Base-by-base conservation (phyloP, 2,329 filamentous ascomycete genomes). In the Ceratocystis albifundus region DNA sequence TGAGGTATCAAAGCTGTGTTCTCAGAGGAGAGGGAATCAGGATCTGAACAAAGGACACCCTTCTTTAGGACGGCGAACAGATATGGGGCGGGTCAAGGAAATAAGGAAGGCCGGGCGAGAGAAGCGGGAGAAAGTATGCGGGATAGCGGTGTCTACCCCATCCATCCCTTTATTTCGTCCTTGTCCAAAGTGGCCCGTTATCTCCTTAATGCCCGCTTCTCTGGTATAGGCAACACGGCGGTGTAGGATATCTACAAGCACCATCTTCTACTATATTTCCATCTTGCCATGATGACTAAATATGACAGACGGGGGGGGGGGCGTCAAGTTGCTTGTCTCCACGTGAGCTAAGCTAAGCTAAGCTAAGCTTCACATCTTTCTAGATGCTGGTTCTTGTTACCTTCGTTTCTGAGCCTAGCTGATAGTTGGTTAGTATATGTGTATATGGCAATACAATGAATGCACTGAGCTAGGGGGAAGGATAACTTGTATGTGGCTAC, bases 21-120 rank as follows among this genome's bases (percentile, higher is more conserved):
- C 36, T 41, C 36, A 15, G 36, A 41, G 36, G 12, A 41, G 36
- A 41, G 36, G 36, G 36, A 15, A 15, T 41, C 8, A 59, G 53
- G 53, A 59, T 59, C 53, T 59, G 28, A 59, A 59, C 53, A 59
- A 59, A 59, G 53, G 8, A 12, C 48, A 2, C 48, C 12, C 48
- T 10, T 20, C 48, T 10, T 20, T 4, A 3, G 10, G 7, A 3
- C 3, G 15, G 53, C 12, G 32, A 17, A 59, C 53, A 8, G 53
- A 4, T 30, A 20, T 17, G 17, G 53, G 22, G 53, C 5, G 15
- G 17, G 53, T 4, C 5, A 30, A 30, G 25, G 22, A n/a, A 22
- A 50, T 20, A 20, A 25, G 15, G 53, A 22, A 57, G 30, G 53
- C 53, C 22, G 25, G 25, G 4, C 17, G 53, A n/a, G 17, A 20